Evolutionary conservation across 164 flowering plant species (phyloP).

Genomic region (Malania oleifera): DNA sequence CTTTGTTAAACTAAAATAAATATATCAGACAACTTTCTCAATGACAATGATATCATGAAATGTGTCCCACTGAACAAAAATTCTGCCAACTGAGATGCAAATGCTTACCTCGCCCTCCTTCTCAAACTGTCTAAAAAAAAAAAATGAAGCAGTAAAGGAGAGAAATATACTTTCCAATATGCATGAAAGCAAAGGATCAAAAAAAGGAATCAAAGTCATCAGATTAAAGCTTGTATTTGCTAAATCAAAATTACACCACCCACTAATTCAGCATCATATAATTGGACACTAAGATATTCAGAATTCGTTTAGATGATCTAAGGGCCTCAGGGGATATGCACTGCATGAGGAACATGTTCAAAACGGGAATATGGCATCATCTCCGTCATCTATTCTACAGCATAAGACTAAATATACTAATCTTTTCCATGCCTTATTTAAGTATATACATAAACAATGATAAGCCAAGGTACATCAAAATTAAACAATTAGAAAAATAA

Average conservation of each 20-base stretch:
- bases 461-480: neutral
- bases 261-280: too few species aligned
- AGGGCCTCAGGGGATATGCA: neutral
- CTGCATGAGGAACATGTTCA: neutral
- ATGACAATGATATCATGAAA: neutral
- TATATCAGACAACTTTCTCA: neutral
- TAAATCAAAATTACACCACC: too few species aligned
- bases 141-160: too few species aligned
- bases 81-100: too few species aligned
- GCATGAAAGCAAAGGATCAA: too few species aligned
- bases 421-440: neutral
- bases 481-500: constrained; percentile 10
- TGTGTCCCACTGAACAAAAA: too few species aligned
- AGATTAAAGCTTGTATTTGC: too few species aligned
- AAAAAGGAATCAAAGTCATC: too few species aligned
- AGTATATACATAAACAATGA: neutral
- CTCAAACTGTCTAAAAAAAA: too few species aligned
- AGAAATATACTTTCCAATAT: too few species aligned
- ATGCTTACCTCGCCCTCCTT: too few species aligned
- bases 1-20: neutral
- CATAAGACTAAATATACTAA: neutral
- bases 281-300: too few species aligned
- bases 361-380: neutral
- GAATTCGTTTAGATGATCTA: neutral
- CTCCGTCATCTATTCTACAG: neutral